These are phyloP conservation scores for Chlorella sp. DNA, from an alignment of 139 green algal genomes.

Conservation along the genomic window DNA sequence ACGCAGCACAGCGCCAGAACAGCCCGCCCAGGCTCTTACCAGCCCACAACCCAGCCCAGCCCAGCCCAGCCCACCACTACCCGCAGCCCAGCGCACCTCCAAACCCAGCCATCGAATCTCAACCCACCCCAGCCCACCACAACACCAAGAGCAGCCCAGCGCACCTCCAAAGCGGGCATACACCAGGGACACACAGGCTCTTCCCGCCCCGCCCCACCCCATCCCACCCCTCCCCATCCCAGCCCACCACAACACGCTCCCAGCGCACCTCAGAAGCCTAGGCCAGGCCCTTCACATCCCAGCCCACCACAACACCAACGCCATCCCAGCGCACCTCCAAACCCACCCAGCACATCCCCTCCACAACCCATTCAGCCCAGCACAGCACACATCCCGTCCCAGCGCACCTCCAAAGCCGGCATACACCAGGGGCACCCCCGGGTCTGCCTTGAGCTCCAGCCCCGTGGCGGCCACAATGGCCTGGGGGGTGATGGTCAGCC, in stretches of 20 bases:
- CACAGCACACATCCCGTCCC: conserved; percentile 50
- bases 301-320: no score
- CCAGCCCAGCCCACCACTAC: no score
- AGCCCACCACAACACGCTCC: no score
- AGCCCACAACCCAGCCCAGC: no score
- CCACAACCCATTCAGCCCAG: not conserved
- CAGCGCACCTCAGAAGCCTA: not conserved
- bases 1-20: no score
- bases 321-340: not conserved
- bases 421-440: conserved; percentile 96
- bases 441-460: conserved; percentile 95
- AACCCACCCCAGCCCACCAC: not conserved
- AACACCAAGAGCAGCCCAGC: conserved; percentile 49
- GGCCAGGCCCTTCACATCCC: no score
- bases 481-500: conserved; percentile 65
- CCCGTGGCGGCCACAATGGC: conserved; percentile 79
- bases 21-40: no score
- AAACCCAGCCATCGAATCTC: not conserved
- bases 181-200: conserved; percentile 93
- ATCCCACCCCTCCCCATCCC: no score
- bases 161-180: conserved; percentile 90
- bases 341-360: not conserved
- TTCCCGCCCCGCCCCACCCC: no score
- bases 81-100: no score
- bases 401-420: conserved; percentile 79